These are phyloP conservation scores for Aurinia saxatilis DNA, from an alignment of 345 rosid species.

Conservation along the genomic window DNA sequence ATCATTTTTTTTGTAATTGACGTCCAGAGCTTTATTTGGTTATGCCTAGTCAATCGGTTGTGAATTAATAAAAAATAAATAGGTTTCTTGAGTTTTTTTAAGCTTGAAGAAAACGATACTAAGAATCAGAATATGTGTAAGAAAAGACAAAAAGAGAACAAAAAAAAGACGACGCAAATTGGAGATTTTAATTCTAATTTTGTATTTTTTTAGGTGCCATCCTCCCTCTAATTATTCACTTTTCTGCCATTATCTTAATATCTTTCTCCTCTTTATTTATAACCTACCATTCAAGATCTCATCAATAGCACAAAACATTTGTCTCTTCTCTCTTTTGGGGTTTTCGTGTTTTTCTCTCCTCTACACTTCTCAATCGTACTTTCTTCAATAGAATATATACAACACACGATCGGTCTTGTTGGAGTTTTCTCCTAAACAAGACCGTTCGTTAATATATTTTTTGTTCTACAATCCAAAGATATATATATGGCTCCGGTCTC, in stretches of 20 bases:
- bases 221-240: not conserved
- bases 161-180: not conserved
- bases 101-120: conserved; percentile 16
- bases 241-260: not conserved
- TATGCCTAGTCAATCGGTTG: not conserved
- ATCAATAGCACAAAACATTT: conserved; percentile 15
- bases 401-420: conserved; percentile 11
- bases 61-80: not conserved
- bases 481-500: conserved; percentile 54
- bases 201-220: not conserved
- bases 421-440: conserved; percentile 17
- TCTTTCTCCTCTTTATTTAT: conserved; percentile 18
- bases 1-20: not conserved
- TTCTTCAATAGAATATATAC: not conserved
- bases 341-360: not conserved
- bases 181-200: not conserved
- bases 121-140: conserved; percentile 29
- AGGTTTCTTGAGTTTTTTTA: not conserved
- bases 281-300: not conserved
- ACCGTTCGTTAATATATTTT: not conserved
- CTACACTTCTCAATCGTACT: not conserved
- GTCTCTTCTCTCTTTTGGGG: not conserved
- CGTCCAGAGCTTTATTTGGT: not conserved
- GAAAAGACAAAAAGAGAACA: conserved; percentile 26
- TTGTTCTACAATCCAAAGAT: not conserved